Evolutionary conservation across 192 early-diverging fungal genomes (phyloP).

Genomic region (Coemansia javaensis): DNA sequence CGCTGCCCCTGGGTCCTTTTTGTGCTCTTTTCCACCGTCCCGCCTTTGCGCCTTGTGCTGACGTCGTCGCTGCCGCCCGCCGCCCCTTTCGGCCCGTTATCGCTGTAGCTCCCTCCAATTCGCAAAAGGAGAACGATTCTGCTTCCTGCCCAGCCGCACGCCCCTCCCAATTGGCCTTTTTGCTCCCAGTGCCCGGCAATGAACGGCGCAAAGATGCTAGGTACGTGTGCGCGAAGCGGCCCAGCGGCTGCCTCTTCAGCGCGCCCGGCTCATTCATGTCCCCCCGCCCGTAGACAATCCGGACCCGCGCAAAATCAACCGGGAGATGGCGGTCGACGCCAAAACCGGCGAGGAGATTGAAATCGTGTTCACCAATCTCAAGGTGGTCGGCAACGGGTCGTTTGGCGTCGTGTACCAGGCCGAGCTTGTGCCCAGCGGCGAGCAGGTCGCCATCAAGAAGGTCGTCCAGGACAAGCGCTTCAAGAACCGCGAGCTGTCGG

Average conservation of each 20-base stretch:
- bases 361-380: conserved; percentile 85
- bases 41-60: conserved; percentile 1
- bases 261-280: neutral
- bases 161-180: neutral
- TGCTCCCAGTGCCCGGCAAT: conserved; percentile 16
- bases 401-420: conserved; percentile 99
- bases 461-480: conserved; percentile 98
- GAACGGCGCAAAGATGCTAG: conserved; percentile 49
- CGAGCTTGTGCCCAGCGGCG: conserved; percentile 70
- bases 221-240: no score
- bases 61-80: no score
- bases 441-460: conserved; percentile 96
- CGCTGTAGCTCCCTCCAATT: no score
- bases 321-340: conserved; percentile 81
- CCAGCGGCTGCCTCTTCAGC: conserved; percentile 3
- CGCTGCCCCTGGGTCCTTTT: conserved; percentile 6
- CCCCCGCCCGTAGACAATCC: conserved; percentile 29
- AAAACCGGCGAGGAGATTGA: conserved; percentile 79
- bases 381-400: conserved; percentile 94
- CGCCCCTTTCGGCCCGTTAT: no score
- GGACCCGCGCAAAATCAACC: conserved; percentile 65
- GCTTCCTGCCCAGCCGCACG: no score
- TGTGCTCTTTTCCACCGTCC: neutral
- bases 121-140: neutral
- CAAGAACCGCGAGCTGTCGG: conserved; percentile 64